Evolutionary conservation across 1,284 basidiomycete genomes (phyloP), one percentile per base, ranked within the genome.

Genomic region (Polyporus tsugae): DNA sequence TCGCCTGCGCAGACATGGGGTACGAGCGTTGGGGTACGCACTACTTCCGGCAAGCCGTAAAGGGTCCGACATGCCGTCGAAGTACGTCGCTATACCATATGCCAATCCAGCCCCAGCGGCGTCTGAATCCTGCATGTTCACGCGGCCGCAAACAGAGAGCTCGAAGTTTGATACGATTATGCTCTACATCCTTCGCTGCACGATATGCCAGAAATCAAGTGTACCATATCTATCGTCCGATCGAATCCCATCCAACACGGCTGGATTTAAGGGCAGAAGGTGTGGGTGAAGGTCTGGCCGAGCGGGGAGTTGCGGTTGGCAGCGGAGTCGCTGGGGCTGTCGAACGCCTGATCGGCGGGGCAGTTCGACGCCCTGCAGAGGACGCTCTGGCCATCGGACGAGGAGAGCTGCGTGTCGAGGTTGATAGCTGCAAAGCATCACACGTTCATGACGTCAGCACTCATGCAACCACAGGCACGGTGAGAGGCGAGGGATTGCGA

Each of bases 281-380:
- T 59, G 38, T 59, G 58, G 0, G 36, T 59, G 58, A 22, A 59
- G 19, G 58, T 59, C 58, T 39, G 36, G 38, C 58, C 58, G 38
- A 59, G 58, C n/a, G 58, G 58, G 13, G 58, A 59, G 58, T 59
- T 59, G 38, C 35, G 58, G 58, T 59, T 38, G 1, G 58, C 58
- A 25, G 58, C 58, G n/a, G 2, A 59, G 22, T 59, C 58, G 9
- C 38, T 59, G 2, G 58, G 22, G 58, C n/a, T 39, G 11, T 36
- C 7, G 58, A 22, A 59, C 38, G 58, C 58, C 58, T 59, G 58
- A 38, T 59, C 58, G 38, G 36, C 58, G n/a, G 58, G 58, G 22
- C 58, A 59, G 58, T 41, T 59, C 17, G 58, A 59, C 9, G 36
- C 38, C 38, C n/a, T 22, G 38, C 58, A 59, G 38, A 41, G 36